phyloP scores from a whole-genome alignment of 208 protist species.

The Leishmania arabica region DNA sequence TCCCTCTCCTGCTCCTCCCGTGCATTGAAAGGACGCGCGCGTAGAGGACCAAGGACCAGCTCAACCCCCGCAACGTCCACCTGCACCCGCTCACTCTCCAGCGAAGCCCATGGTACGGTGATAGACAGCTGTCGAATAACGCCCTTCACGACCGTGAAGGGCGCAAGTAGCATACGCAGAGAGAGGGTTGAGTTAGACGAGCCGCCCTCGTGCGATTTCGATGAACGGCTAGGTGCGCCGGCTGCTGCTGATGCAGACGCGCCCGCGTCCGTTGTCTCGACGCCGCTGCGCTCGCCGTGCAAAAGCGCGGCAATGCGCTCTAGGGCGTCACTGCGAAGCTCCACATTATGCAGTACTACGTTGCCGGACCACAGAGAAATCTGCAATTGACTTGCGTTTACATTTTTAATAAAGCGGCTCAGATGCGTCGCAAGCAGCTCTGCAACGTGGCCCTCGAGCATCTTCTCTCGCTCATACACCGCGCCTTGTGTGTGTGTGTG shows the following conservation, averaged over 20 bases:
- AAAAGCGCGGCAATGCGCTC: conserved; percentile 52
- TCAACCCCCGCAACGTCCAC: conserved; percentile 74
- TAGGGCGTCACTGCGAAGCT: conserved; percentile 64
- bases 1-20: conserved; percentile 58
- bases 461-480: conserved; percentile 8
- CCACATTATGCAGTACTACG: conserved; percentile 66
- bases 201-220: neutral
- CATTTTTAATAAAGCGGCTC: conserved; percentile 69
- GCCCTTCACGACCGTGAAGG: conserved; percentile 79
- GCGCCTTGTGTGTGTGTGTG: neutral
- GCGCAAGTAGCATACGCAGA: conserved; percentile 56
- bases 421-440: conserved; percentile 65
- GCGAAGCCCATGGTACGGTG: conserved; percentile 74
- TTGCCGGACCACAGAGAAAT: conserved; percentile 85
- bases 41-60: conserved; percentile 72
- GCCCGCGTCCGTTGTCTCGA: neutral
- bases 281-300: conserved; percentile 5
- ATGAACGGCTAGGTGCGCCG: neutral
- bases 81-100: conserved; percentile 63
- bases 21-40: conserved; percentile 44
- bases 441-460: conserved; percentile 81
- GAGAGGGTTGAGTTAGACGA: conserved; percentile 11
- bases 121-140: conserved; percentile 62
- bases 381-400: conserved; percentile 75
- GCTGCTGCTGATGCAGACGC: neutral